These are phyloP conservation scores for Ogataea allantospora DNA, from an alignment of 805 yeast genomes.

Conservation along the genomic window DNA sequence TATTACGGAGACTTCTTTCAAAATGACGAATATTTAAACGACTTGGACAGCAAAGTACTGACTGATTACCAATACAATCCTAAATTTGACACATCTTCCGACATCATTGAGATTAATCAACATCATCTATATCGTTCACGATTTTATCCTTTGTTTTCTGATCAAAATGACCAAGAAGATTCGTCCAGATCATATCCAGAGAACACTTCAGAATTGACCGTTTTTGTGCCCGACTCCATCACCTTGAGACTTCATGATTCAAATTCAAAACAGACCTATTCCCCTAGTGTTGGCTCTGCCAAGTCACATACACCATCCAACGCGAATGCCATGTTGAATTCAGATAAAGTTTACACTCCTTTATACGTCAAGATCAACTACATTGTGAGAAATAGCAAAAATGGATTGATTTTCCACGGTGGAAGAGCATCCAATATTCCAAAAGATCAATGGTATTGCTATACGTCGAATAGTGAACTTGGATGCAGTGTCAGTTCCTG, in stretches of 20 bases:
- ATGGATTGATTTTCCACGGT: slow-evolving; percentile 76
- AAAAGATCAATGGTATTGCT: slow-evolving; percentile 70
- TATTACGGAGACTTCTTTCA: slow-evolving; percentile 50
- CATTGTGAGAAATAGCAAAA: slow-evolving; percentile 58
- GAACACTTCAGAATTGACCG: slow-evolving; percentile 62
- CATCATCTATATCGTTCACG: slow-evolving; percentile 58
- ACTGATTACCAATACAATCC: slow-evolving; percentile 32
- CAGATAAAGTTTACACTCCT: slow-evolving; percentile 66
- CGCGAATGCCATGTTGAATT: slow-evolving; percentile 31
- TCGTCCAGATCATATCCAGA: slow-evolving; percentile 28
- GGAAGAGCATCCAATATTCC: slow-evolving; percentile 48
- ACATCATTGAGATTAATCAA: slow-evolving; percentile 45
- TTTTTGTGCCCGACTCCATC: slow-evolving; percentile 64
- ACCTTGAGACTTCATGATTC: slow-evolving; percentile 59
- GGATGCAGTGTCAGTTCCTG: slow-evolving; percentile 89
- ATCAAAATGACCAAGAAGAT: slow-evolving; percentile 34
- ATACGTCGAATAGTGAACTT: slow-evolving; percentile 75
- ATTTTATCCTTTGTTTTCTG: slow-evolving; percentile 52
- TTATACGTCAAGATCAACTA: slow-evolving; percentile 69
- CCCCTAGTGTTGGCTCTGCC: slow-evolving; percentile 34
- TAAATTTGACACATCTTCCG: slow-evolving; percentile 42
- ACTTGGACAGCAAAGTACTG: slow-evolving; percentile 28
- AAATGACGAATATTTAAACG: slow-evolving; percentile 36
- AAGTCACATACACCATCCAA: slow-evolving; percentile 36
- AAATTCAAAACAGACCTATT: slow-evolving; percentile 32